These are phyloP conservation scores for Pseudogymnoascus sp. DNA, from an alignment of 2,329 filamentous ascomycete genomes.

Conservation along the genomic window DNA sequence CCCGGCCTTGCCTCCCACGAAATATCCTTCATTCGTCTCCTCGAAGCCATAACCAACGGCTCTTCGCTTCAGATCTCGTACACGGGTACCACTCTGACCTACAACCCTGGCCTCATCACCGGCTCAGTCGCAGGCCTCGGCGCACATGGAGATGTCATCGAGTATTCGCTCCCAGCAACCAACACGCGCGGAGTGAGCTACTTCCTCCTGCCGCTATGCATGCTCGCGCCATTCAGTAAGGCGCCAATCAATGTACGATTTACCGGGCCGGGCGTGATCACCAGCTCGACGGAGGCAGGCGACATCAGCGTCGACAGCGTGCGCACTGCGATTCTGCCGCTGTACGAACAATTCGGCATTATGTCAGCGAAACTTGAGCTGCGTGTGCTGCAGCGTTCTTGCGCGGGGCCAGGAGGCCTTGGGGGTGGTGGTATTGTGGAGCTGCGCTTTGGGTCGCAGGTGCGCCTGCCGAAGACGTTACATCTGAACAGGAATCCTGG, in stretches of 20 bases:
- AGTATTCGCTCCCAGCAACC: slow-evolving; percentile 68
- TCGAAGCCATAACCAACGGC: slow-evolving; percentile 93
- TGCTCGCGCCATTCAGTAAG: slow-evolving; percentile 90
- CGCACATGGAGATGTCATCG: slow-evolving; percentile 62
- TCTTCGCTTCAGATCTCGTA: slow-evolving; percentile 92
- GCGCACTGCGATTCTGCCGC: slow-evolving; percentile 80
- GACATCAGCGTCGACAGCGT: slow-evolving; percentile 92
- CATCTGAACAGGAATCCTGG: slow-evolving; percentile 77
- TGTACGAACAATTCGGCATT: slow-evolving; percentile 88
- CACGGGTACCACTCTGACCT: slow-evolving; percentile 87
- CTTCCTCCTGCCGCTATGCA: slow-evolving; percentile 80
- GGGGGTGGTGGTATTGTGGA: slow-evolving; percentile 91
- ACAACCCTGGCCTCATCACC: slow-evolving; percentile 85
- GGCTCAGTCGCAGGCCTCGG: slow-evolving; percentile 72
- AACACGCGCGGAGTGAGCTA: slow-evolving; percentile 81
- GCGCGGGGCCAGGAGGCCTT: slow-evolving; percentile 63
- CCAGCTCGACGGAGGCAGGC: slow-evolving; percentile 70
- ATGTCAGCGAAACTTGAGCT: slow-evolving; percentile 72
- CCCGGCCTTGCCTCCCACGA: slow-evolving; percentile 89
- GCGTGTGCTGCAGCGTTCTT: slow-evolving; percentile 70
- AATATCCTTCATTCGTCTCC: slow-evolving; percentile 87
- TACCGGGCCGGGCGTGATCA: slow-evolving; percentile 86
- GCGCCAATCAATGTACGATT: slow-evolving; percentile 84
- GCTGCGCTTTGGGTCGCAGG: slow-evolving; percentile 84
- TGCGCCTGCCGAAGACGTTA: slow-evolving; percentile 86